Conservation (phyloP, 805 yeast genomes). For the Spathaspora boniae region DNA sequence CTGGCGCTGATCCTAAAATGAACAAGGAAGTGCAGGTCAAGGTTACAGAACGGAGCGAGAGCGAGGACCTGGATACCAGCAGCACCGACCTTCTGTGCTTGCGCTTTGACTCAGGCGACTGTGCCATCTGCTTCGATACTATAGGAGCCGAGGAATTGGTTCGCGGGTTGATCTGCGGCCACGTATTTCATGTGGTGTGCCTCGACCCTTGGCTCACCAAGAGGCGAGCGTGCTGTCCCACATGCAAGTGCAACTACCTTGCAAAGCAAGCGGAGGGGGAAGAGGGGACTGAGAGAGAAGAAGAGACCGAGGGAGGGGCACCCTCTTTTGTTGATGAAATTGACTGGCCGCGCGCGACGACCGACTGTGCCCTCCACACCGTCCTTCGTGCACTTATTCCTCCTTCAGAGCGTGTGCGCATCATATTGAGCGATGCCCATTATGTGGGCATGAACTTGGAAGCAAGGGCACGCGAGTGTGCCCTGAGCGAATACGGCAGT, state of each 20-base stretch:
- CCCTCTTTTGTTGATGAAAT: conserved; percentile 3
- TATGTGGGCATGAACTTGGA: conserved; percentile 39
- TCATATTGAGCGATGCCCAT: conserved; percentile 33
- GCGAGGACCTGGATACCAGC: background rate
- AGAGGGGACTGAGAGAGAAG: conserved; percentile 2
- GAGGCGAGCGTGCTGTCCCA: conserved; percentile 78
- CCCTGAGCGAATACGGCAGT: conserved; percentile 30
- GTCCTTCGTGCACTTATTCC: conserved; percentile 41
- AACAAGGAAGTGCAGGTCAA: no score
- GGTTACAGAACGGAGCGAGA: no score
- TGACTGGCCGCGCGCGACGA: conserved; percentile 28
- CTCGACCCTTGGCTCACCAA: conserved; percentile 78
- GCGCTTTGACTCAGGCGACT: conserved; percentile 63
- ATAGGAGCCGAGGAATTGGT: conserved; percentile 61
- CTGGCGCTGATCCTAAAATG: conserved; percentile 2
- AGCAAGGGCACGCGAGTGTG: conserved; percentile 37
- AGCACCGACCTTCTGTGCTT: conserved; percentile 16
- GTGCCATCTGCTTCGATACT: conserved; percentile 75
- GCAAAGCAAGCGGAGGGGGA: conserved; percentile 10
- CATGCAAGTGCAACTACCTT: conserved; percentile 67
- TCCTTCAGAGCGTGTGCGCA: conserved; percentile 38
- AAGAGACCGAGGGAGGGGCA: conserved; percentile 6
- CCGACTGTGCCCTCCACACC: conserved; percentile 32
- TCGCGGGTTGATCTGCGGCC: conserved; percentile 77
- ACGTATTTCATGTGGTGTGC: conserved; percentile 76